Conservation (phyloP, 345 rosid species). For the Erucastrum elatum region DNA sequence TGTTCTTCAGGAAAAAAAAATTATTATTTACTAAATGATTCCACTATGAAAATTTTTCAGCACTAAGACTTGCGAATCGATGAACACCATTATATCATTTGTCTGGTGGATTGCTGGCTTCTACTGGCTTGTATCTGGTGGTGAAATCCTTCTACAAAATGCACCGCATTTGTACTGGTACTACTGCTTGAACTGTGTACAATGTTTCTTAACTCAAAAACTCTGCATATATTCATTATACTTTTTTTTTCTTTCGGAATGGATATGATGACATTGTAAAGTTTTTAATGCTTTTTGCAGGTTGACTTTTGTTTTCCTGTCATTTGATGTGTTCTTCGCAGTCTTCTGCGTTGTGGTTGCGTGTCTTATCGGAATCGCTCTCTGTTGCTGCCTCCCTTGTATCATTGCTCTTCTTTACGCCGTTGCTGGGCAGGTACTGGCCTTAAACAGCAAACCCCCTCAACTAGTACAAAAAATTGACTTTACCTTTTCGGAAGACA, state of each 20-base stretch:
- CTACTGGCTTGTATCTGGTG: slow-evolving; percentile 97
- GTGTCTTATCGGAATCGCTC: slow-evolving; percentile 53
- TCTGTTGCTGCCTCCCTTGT: slow-evolving; percentile 61
- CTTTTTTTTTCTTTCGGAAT: neutral
- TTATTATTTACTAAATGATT: neutral
- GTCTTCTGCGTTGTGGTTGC: slow-evolving; percentile 64
- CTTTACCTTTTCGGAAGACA: neutral
- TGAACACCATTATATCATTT: slow-evolving; percentile 88
- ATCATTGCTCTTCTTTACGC: slow-evolving; percentile 60
- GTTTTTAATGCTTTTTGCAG: slow-evolving; percentile 37
- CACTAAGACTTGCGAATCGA: slow-evolving; percentile 83
- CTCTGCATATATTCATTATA: no score
- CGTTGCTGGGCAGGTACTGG: slow-evolving; percentile 37
- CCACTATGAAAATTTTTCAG: slow-evolving; percentile 41
- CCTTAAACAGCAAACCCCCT: neutral
- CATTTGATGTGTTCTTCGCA: slow-evolving; percentile 66
- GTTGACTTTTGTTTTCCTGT: slow-evolving; percentile 64
- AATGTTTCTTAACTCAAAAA: no score
- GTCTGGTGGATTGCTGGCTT: slow-evolving; percentile 98
- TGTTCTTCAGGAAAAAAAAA: neutral
- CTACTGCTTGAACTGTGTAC: no score
- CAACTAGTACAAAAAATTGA: neutral
- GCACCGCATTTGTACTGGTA: slow-evolving; percentile 95
- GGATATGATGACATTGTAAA: neutral
- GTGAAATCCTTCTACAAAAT: slow-evolving; percentile 56